Evolutionary conservation across 225 moss, liverwort and hornwort genomes (phyloP).

Genomic region (Pleurozium schreberi): DNA sequence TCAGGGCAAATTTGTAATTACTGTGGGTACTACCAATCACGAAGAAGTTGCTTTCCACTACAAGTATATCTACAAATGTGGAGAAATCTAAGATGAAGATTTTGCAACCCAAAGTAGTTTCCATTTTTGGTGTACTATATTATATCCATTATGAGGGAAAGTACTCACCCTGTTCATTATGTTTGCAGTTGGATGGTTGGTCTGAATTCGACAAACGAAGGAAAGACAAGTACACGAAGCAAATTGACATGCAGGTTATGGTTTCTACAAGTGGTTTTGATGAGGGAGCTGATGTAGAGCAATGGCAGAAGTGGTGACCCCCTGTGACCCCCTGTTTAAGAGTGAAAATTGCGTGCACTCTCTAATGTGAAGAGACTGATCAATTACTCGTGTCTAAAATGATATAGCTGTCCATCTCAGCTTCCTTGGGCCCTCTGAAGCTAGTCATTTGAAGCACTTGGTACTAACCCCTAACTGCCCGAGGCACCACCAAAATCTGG

Average conservation of each 20-base stretch:
- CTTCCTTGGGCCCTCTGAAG: background rate
- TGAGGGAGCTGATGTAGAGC: conserved; percentile 88
- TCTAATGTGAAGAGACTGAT: background rate
- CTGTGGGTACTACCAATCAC: background rate
- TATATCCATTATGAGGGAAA: background rate
- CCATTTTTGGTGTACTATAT: background rate
- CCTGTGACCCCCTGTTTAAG: background rate
- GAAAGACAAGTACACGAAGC: conserved; percentile 90
- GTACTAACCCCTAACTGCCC: too few species aligned
- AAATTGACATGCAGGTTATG: conserved; percentile 92
- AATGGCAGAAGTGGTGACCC: conserved; percentile 82
- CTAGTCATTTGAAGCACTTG: background rate
- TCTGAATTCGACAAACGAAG: conserved; percentile 81
- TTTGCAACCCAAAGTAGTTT: background rate
- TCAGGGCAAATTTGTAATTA: background rate
- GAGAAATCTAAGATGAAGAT: background rate
- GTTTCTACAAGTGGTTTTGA: conserved; percentile 89
- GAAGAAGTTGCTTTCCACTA: background rate
- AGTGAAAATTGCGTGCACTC: background rate
- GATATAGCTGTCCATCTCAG: background rate
- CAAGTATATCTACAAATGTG: background rate
- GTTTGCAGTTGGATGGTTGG: conserved; percentile 82
- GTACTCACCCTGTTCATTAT: background rate
- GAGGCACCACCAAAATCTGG: too few species aligned
- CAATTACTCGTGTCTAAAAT: too few species aligned